phyloP scores from a whole-genome alignment of 2,329 filamentous ascomycete genomes.

The Pseudodiploospora longispora region DNA sequence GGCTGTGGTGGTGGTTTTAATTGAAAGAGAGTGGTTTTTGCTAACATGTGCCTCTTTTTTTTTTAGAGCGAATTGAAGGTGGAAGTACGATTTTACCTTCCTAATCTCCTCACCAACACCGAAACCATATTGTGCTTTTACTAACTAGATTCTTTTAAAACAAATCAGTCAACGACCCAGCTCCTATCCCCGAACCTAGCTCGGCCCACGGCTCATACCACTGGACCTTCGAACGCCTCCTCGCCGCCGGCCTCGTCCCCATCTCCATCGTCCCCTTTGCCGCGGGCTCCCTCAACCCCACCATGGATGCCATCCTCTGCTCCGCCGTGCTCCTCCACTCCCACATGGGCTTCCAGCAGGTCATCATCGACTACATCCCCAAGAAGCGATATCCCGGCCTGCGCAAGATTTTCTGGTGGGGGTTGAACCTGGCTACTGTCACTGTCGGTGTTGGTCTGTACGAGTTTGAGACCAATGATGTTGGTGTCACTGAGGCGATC shows the following conservation, averaged over 20 bases:
- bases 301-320: constrained; percentile 79
- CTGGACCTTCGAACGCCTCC: constrained; percentile 89
- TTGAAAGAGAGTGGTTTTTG: constrained; percentile 6
- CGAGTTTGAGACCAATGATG: constrained; percentile 98
- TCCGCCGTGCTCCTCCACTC: constrained; percentile 81
- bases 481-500: constrained; percentile 83
- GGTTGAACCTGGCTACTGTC: constrained; percentile 69
- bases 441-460: constrained; percentile 83
- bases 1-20: neutral
- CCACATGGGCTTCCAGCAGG: constrained; percentile 88
- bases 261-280: constrained; percentile 88
- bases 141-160: neutral
- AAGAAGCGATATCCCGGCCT: constrained; percentile 57
- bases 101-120: constrained; percentile 1
- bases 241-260: constrained; percentile 76
- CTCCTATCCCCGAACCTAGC: constrained; percentile 60
- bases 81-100: constrained; percentile 47
- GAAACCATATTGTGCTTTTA: constrained; percentile 4
- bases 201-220: constrained; percentile 92
- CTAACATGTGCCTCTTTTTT: constrained; percentile 31
- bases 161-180: constrained; percentile 73
- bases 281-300: constrained; percentile 81
- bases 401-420: constrained; percentile 64
- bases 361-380: constrained; percentile 89
- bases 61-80: constrained; percentile 64